Conservation (phyloP, 2,329 filamentous ascomycete genomes). For the Epichloe coenophiala region DNA sequence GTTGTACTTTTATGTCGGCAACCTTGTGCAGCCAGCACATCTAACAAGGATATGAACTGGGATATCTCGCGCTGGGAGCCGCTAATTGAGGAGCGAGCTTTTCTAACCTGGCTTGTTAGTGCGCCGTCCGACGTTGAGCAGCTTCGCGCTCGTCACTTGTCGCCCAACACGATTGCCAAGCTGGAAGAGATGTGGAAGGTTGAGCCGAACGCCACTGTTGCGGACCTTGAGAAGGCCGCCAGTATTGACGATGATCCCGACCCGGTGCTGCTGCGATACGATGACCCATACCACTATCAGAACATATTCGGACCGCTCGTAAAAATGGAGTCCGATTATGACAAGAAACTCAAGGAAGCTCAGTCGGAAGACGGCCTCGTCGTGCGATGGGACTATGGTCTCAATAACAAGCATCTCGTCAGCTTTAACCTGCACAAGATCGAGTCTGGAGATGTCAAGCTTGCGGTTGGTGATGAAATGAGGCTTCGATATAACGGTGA, state of each 20-base stretch:
- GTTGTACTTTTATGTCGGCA: conserved; percentile 94
- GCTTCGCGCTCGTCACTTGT: conserved; percentile 83
- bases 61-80: conserved; percentile 97
- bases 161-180: conserved; percentile 88
- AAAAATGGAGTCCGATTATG: conserved; percentile 98
- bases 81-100: conserved; percentile 90
- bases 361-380: conserved; percentile 93
- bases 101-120: conserved; percentile 84
- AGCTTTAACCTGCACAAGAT: conserved; percentile 95
- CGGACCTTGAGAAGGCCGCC: conserved; percentile 80
- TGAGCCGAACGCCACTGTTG: conserved; percentile 74
- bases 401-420: conserved; percentile 95
- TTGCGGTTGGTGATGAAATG: conserved; percentile 98
- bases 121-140: conserved; percentile 89
- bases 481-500: conserved; percentile 92
- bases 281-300: conserved; percentile 96
- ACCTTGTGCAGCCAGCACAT: conserved; percentile 86
- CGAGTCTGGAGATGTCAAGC: conserved; percentile 92
- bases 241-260: conserved; percentile 91
- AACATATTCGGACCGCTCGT: conserved; percentile 96
- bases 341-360: conserved; percentile 95
- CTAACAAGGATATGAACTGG: conserved; percentile 99
- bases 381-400: conserved; percentile 84
- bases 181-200: conserved; percentile 99
- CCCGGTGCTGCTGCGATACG: conserved; percentile 83